Base-by-base conservation (phyloP, 2,329 filamentous ascomycete genomes). In the Calonectria multiphialidica region DNA sequence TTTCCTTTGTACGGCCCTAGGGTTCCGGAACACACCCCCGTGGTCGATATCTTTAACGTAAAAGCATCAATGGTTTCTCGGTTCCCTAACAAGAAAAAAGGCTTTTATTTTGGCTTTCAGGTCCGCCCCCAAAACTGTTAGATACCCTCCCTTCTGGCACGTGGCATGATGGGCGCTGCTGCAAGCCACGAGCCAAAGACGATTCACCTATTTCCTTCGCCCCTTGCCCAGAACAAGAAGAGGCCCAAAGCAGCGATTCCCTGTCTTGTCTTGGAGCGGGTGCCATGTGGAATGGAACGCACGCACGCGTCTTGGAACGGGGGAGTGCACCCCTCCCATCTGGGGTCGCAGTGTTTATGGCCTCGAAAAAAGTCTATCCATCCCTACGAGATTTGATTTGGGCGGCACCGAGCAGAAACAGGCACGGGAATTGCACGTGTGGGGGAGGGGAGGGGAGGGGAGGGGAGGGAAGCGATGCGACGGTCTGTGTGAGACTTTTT, bases 101-200 rank as follows among this genome's bases (percentile, higher is more conserved):
- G 33, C n/a, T 25, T 23, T 57, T 42, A 37, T 45, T 68, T 63
- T 68, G 66, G 50, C 57, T 68, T 68, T 63, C 40, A 57, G 49
- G 49, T 47, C 44, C 53, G 57, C 66, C 71, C 72, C 59, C 30
- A 57, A 57, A 57, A 57, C 53, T 57, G 53, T 57, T 57, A 57
- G 53, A 57, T 37, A 57, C 76, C 76, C 76, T 47, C 74, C 57
- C 65, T 33, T n/a, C 47, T 25, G 21, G 76, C 76, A 78, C 76
- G 76, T 78, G 76, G 76, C 72, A 57, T 33, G 67, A 66, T 49
- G n/a, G 73, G 68, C 75, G 74, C 75, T 70, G 50, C 66, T 71
- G 71, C 74, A 74, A 72, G 73, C 73, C 71, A 76, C 65, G 65
- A 53, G 59, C 21, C 53, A 47, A 67, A 18, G 37, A 63, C 63